Base-by-base conservation (phyloP, 139 green algal species). In the Eudorina sp. region DNA sequence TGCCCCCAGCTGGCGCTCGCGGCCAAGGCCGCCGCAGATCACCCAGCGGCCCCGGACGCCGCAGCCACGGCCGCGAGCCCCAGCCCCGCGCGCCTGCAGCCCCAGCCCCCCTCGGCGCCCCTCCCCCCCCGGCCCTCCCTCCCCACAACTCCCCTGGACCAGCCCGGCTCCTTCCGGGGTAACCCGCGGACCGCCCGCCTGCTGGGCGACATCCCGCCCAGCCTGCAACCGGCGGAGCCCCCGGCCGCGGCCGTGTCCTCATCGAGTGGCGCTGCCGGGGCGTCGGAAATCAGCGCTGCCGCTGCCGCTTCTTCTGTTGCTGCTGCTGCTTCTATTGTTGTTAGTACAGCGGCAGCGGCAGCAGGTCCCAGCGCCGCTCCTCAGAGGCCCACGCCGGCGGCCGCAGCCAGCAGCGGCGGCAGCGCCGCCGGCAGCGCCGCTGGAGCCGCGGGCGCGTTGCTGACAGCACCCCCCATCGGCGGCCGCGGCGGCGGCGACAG, bases 101-200 rank as follows among this genome's bases (percentile, higher is more conserved):
- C 77, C 0, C 53, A 84, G 36, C 53, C 77, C 7, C 77, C 77
- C 13, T 7, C 38, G 16, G 1, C 18, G 53, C 77, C 34, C 0
- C 53, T 29, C 14, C 77, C 1, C 0, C 48, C 75, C 53, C 77
- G 53, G 53, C 53, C 53, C 11, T 53, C 13, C 21, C 48, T n/a
- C 13, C n/a, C 29, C 16, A 29, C 51, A 16, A 25, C 48, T 11
- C 4, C 46, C 19, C n/a, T 9, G n/a, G 41, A 43, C 5, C 72
- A 36, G 18, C 34, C 72, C 23, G 41, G 27, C 2, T 41, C 7
- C 72, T 80, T 55, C 13, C 72, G 41, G 4, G 29, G 21, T 19
- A 80, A 84, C 77, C 77, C 77, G 4, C 77, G 77, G 2, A 25
- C 53, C 8, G 77, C 53, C 19, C 77, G 77, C 34, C 53, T 84